These are phyloP conservation scores for Kodamaea laetipori DNA, from an alignment of 805 yeast species.

Conservation along the genomic window DNA sequence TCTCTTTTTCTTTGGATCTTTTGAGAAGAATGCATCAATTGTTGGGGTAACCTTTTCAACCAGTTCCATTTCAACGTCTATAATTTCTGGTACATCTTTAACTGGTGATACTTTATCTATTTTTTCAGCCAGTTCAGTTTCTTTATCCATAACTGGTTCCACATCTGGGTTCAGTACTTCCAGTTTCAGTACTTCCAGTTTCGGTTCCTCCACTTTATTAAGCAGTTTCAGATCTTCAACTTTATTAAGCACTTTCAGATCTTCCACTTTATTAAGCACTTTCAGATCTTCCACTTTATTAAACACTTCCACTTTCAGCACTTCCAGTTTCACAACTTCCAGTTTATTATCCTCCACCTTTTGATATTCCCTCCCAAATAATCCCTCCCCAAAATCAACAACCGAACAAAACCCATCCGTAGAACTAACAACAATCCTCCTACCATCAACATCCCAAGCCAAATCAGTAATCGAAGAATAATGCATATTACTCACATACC, in stretches of 20 bases:
- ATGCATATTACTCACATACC: constrained; percentile 76
- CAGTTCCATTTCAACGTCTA: constrained; percentile 1
- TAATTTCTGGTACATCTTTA: not conserved
- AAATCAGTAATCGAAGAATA: constrained; percentile 88
- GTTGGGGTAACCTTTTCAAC: constrained; percentile 7
- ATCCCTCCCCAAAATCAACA: constrained; percentile 51
- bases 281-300: not conserved
- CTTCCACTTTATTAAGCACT: too few species aligned
- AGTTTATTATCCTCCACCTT: not conserved
- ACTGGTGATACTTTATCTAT: not conserved
- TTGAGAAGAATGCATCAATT: constrained; percentile 14
- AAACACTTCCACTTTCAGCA: too few species aligned
- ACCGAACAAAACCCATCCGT: constrained; percentile 92
- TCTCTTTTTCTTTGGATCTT: constrained; percentile 20
- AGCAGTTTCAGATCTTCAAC: too few species aligned
- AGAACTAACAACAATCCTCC: constrained; percentile 68
- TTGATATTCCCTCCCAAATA: constrained; percentile 51
- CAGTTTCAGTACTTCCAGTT: constrained; percentile 3
- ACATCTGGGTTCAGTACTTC: constrained; percentile 13
- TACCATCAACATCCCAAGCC: constrained; percentile 81
- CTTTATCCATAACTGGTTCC: constrained; percentile 5
- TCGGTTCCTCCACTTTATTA: too few species aligned
- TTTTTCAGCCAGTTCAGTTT: constrained; percentile 4
- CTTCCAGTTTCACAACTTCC: too few species aligned
- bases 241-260: too few species aligned